Evolutionary conservation across 345 rosid genomes (phyloP), one percentile per base, ranked within the genome.

Genomic region (Raphanus raphanistrum): DNA sequence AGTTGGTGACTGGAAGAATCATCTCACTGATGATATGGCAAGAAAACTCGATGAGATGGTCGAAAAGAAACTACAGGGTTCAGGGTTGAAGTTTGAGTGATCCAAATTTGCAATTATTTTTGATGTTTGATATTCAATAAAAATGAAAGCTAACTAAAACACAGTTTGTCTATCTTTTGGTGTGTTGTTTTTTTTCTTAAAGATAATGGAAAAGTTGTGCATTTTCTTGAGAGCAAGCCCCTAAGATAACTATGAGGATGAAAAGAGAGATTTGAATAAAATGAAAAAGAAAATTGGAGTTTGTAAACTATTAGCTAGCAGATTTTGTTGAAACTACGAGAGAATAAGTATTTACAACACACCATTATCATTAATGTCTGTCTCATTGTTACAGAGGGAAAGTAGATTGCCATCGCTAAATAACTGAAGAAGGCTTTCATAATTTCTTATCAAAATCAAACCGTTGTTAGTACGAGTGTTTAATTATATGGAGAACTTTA

Each of bases 301-400:
- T 67, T 72, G 68, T 79, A 25, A 17, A 72, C 77, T 78, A 79
- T 52, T 5, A 73, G 57, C 72, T 41, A 66, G 32, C n/a, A 33
- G 26, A 35, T 26, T 66, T 15, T 35, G 73, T 60, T 67, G 72
- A 13, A 73, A 67, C 74, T 79, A 72, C 5, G 29, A 59, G 66
- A 59, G 76, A 73, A 73, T 16, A 68, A 68, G 73, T 65, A 35
- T 72, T 78, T n/a, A 72, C 73, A 78, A 72, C 81, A 72, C 28
- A 38, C 43, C n/a, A n/a, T 38, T 38, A 38, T 38, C 43, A 8
- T 38, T 38, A 38, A 38, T 38, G 43, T 38, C 8, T 38, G 43
- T 31, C 8, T 38, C n/a, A n/a, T n/a, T n/a, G n/a, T n/a, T n/a
- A n/a, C 43, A 8, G 43, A 38, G 43, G 43, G 43, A 38, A 38